Evolutionary conservation across 148 eudicot species (phyloP).

Genomic region (Chenopodium suecicum): DNA sequence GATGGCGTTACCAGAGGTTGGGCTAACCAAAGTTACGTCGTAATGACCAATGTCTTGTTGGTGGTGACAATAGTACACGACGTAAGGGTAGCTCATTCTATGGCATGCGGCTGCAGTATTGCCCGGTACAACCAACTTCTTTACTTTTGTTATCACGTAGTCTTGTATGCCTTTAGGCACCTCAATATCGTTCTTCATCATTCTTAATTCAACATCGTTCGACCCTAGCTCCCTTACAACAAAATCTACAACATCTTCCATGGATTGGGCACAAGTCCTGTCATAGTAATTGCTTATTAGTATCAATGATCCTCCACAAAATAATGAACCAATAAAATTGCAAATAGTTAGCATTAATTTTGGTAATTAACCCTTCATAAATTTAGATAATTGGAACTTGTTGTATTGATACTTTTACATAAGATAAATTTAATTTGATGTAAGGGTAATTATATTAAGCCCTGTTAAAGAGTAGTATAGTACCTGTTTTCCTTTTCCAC

Average conservation of each 20-base stretch:
- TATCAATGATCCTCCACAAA: no score
- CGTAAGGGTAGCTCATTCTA: slow-evolving; percentile 9
- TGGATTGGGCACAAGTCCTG: slow-evolving; percentile 18
- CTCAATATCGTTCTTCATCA: background rate
- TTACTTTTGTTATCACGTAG: background rate
- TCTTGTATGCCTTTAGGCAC: background rate
- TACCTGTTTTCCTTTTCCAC: slow-evolving; percentile 8
- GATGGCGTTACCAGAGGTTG: background rate
- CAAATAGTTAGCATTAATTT: no score
- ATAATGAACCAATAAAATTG: no score
- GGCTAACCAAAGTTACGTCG: background rate
- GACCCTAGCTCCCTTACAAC: slow-evolving; percentile 6
- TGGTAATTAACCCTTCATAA: no score
- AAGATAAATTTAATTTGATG: no score
- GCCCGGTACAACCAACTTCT: background rate
- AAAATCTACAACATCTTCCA: slow-evolving; percentile 11
- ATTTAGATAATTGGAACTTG: no score
- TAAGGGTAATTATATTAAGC: no score
- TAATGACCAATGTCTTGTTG: slow-evolving; percentile 3
- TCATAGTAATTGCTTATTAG: background rate
- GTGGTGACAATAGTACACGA: slow-evolving; percentile 13
- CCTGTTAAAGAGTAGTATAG: no score
- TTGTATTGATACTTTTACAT: background rate
- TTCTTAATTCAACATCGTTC: background rate
- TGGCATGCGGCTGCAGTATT: slow-evolving; percentile 9